Evolutionary conservation across 2,329 filamentous ascomycete species (phyloP), one percentile per base, ranked within the genome.

Genomic region (Leptosphaerulina australis): DNA sequence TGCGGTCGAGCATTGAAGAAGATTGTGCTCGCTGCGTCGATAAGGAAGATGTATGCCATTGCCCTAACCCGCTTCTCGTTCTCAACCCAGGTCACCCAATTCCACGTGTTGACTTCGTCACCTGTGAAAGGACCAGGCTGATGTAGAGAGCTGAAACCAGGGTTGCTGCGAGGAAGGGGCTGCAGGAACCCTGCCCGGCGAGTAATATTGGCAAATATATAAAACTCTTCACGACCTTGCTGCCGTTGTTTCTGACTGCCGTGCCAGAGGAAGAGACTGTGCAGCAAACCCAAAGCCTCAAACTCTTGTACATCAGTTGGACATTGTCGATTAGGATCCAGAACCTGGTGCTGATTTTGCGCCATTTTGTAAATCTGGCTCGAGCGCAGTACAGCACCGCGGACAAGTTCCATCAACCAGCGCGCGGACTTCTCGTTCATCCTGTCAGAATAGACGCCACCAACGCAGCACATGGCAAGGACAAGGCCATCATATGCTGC

Each of bases 361-460:
- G 55, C 57, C 34, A 73, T 78, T 49, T 70, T 76, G 70, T 77
- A 83, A 68, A 83, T 67, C 31, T 70, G 73, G 20, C 78, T 81
- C 39, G 84, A 83, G 37, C 79, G 79, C 60, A 85, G 77, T 31
- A 89, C 77, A 8, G 82, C 82, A 17, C 77, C 67, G 56, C 83
- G 83, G 15, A 86, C 77, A 41, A 83, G 78, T 50, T 87, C 82
- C 79, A 88, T 88, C 71, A 90, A 79, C 66, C 84, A 82, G 55
- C 87, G 84, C 56, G 88, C 84, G 58, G 88, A 79, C 53, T 79
- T 75, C 34, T 84, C 72, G 21, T 78, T 75, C 54, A 88, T 74
- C 53, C 79, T 79, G 44, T 87, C 80, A 41, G 88, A 89, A 71
- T 91, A 91, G 49, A 88, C 88, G 30, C 88, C 87, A 28, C 88